Conservation (phyloP, 1,139 yeast genomes). For the Debaryomycetaceae sp. region DNA sequence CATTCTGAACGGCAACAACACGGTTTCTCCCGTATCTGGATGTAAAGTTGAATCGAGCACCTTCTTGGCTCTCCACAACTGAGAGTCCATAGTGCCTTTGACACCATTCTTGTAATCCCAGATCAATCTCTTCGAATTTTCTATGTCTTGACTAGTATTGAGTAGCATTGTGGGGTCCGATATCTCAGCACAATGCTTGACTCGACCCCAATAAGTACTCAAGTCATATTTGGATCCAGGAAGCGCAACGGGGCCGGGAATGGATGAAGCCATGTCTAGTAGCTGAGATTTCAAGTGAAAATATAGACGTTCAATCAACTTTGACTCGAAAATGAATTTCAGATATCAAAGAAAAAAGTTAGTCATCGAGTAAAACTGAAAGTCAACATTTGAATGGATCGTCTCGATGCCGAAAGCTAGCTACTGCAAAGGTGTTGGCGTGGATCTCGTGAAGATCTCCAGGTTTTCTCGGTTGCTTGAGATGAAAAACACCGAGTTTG, state of each 20-base stretch:
- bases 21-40: conserved; percentile 95
- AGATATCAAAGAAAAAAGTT: not conserved
- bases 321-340: not conserved
- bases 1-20: conserved; percentile 91
- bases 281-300: not conserved
- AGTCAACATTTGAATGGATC: not conserved
- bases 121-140: conserved; percentile 58
- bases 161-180: conserved; percentile 90
- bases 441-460: conserved; percentile 52
- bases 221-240: conserved; percentile 81
- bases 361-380: not conserved
- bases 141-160: conserved; percentile 63
- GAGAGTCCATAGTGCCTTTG: conserved; percentile 62
- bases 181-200: conserved; percentile 86
- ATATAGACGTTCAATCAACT: not conserved
- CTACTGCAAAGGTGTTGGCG: conserved; percentile 50
- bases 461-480: conserved; percentile 47
- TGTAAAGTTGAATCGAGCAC: conserved; percentile 84
- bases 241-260: conserved; percentile 73
- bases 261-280: conserved; percentile 72
- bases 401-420: not conserved
- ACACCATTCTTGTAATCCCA: conserved; percentile 74
- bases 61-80: conserved; percentile 85
- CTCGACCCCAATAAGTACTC: conserved; percentile 86
- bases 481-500: conserved; percentile 19